Percentiles rank a stretch among this genome's conserved stretches.
Conservation (phyloP, 177 flowering plant species). For the Vitis hybrid region DNA sequence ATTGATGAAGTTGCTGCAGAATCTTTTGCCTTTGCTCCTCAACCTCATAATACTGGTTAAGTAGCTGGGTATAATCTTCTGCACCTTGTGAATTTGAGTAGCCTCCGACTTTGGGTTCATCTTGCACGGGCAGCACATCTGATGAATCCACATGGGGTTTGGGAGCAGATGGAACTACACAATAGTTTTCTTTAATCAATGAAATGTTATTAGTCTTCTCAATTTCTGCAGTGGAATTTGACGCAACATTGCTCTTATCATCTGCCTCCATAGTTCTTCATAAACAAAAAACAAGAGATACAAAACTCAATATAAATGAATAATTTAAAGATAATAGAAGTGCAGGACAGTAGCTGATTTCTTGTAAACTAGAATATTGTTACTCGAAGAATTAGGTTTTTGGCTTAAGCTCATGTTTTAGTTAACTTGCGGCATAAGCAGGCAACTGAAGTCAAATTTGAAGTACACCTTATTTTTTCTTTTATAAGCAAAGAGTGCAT, state of each 20-base stretch:
- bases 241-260: slow-evolving; percentile 13
- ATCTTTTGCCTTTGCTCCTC: slow-evolving; percentile 71
- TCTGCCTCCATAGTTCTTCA: slow-evolving; percentile 23
- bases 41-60: slow-evolving; percentile 62
- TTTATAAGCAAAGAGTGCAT: too few relatives aligned
- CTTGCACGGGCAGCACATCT: slow-evolving; percentile 18
- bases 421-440: too few relatives aligned
- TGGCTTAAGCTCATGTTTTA: too few relatives aligned
- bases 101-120: slow-evolving; percentile 12
- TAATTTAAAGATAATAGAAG: not conserved
- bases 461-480: too few relatives aligned
- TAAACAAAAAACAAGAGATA: not conserved
- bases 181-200: slow-evolving; percentile 22
- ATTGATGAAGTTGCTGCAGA: slow-evolving; percentile 57
- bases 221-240: slow-evolving; percentile 15
- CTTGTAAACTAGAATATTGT: too few relatives aligned
- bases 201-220: slow-evolving; percentile 23
- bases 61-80: slow-evolving; percentile 47
- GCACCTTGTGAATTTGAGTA: slow-evolving; percentile 26
- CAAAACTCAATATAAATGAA: not conserved
- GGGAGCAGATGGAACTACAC: slow-evolving; percentile 14
- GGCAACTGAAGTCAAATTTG: too few relatives aligned
- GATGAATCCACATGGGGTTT: slow-evolving; percentile 16
- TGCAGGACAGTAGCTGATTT: too few relatives aligned
- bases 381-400: too few relatives aligned